Percentiles rank a stretch among this genome's conserved stretches.
phyloP scores from a whole-genome alignment of 805 yeast species.

The Candida incommunis region DNA sequence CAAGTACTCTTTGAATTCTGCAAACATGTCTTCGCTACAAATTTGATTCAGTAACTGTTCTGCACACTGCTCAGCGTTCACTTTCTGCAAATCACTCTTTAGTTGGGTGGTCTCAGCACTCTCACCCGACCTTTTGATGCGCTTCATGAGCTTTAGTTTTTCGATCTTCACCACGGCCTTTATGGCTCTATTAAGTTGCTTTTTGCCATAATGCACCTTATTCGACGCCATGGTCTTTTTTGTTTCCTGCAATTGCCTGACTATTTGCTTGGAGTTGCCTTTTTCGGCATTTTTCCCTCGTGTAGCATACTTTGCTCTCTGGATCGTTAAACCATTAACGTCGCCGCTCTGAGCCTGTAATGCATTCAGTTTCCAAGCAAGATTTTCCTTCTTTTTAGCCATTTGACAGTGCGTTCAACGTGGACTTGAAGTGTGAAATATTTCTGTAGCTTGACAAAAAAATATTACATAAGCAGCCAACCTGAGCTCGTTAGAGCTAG shows the following conservation, averaged over 20 bases:
- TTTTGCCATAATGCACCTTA: constrained; percentile 17
- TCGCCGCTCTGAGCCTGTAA: constrained; percentile 21
- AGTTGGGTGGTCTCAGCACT: constrained; percentile 6
- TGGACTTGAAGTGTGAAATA: too few relatives aligned
- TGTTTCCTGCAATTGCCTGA: constrained; percentile 10
- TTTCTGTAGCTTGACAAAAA: too few relatives aligned
- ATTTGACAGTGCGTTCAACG: too few relatives aligned
- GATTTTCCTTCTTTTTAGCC: constrained; percentile 18
- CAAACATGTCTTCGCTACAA: constrained; percentile 4
- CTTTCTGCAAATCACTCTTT: too few relatives aligned
- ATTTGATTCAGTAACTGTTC: too few relatives aligned
- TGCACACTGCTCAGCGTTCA: too few relatives aligned
- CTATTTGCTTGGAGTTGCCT: constrained; percentile 12
- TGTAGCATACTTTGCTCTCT: constrained; percentile 15
- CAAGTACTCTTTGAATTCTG: constrained; percentile 9
- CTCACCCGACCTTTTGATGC: constrained; percentile 7
- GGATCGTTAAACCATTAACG: constrained; percentile 6
- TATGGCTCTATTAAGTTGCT: constrained; percentile 14
- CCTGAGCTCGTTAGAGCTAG: too few relatives aligned
- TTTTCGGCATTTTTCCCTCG: constrained; percentile 7
- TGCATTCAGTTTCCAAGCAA: constrained; percentile 23
- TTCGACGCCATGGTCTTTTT: constrained; percentile 18
- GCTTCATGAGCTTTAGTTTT: constrained; percentile 14
- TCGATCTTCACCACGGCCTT: constrained; percentile 20
- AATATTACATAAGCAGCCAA: too few relatives aligned